phyloP scores from a whole-genome alignment of 208 protist genomes.

The Entamoeba dispar region DNA sequence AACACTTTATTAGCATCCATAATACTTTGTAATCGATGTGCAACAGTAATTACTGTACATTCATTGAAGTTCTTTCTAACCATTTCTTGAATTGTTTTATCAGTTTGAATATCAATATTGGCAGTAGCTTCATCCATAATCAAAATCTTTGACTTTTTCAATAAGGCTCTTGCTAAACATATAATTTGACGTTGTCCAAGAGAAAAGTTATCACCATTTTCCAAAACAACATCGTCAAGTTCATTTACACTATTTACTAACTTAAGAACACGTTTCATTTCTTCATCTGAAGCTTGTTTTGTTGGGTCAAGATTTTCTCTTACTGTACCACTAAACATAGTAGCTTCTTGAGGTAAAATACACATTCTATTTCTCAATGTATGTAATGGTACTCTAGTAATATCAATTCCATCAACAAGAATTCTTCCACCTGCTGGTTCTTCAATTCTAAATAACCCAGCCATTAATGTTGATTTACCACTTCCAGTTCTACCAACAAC shows the following conservation, averaged over 20 bases:
- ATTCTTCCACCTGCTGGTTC: slow-evolving; percentile 13
- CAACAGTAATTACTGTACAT: slow-evolving; percentile 18
- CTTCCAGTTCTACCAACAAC: slow-evolving; percentile 39
- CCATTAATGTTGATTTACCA: slow-evolving; percentile 30
- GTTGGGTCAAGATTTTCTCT: slow-evolving; percentile 26
- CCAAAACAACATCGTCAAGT: not conserved
- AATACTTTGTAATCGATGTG: slow-evolving; percentile 22
- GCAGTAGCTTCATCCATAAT: slow-evolving; percentile 24
- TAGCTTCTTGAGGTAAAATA: slow-evolving; percentile 35
- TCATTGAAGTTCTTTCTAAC: slow-evolving; percentile 10
- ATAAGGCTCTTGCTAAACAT: slow-evolving; percentile 18
- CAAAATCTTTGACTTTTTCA: slow-evolving; percentile 5
- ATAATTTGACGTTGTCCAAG: slow-evolving; percentile 21
- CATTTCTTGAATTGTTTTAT: slow-evolving; percentile 9
- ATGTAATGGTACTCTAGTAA: slow-evolving; percentile 7
- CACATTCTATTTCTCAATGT: slow-evolving; percentile 16
- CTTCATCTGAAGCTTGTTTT: slow-evolving; percentile 5
- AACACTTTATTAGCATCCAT: slow-evolving; percentile 53
- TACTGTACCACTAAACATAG: slow-evolving; percentile 33
- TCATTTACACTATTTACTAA: not conserved
- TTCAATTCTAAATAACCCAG: slow-evolving; percentile 25
- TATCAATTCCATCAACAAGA: slow-evolving; percentile 27
- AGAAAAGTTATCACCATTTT: slow-evolving; percentile 18
- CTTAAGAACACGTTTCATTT: slow-evolving; percentile 17
- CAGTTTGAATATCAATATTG: slow-evolving; percentile 15